Conservation (phyloP, 805 yeast genomes). For the Hanseniaspora lachancei region DNA sequence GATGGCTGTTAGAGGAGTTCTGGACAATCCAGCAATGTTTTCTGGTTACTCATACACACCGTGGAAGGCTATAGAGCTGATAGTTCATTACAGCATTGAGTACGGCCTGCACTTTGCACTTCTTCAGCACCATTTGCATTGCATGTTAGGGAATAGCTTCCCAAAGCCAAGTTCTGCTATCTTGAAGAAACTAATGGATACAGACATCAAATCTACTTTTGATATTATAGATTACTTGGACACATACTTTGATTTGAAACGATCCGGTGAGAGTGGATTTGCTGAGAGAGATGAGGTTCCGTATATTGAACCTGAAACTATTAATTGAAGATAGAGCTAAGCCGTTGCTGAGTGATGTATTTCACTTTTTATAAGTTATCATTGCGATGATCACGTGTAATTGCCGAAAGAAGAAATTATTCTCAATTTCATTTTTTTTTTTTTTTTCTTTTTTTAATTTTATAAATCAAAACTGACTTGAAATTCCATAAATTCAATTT, state of each 20-base stretch:
- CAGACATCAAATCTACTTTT: conserved; percentile 34
- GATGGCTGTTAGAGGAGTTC: conserved; percentile 86
- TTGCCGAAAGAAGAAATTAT: too few relatives aligned
- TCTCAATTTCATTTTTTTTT: too few relatives aligned
- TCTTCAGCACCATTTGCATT: conserved; percentile 73
- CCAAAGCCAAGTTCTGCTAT: conserved; percentile 35
- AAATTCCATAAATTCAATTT: too few relatives aligned
- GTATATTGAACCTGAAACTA: conserved; percentile 19
- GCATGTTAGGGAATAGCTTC: conserved; percentile 60
- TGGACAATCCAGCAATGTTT: conserved; percentile 79
- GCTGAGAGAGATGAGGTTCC: conserved; percentile 41
- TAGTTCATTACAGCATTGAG: conserved; percentile 63
- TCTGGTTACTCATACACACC: conserved; percentile 64
- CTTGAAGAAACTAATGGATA: conserved; percentile 51
- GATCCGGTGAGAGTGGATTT: conserved; percentile 59
- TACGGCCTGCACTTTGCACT: conserved; percentile 66
- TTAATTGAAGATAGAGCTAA: too few relatives aligned
- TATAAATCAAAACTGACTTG: too few relatives aligned
- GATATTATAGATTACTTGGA: conserved; percentile 81
- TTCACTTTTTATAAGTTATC: too few relatives aligned
- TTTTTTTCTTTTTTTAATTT: too few relatives aligned
- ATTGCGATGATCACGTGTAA: too few relatives aligned
- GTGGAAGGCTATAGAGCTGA: conserved; percentile 79
- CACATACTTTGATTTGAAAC: conserved; percentile 44
- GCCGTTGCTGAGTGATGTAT: too few relatives aligned